Evolutionary conservation across 305 asterid genomes (phyloP), one percentile per base, ranked within the genome.

Genomic region (Lippia alba): DNA sequence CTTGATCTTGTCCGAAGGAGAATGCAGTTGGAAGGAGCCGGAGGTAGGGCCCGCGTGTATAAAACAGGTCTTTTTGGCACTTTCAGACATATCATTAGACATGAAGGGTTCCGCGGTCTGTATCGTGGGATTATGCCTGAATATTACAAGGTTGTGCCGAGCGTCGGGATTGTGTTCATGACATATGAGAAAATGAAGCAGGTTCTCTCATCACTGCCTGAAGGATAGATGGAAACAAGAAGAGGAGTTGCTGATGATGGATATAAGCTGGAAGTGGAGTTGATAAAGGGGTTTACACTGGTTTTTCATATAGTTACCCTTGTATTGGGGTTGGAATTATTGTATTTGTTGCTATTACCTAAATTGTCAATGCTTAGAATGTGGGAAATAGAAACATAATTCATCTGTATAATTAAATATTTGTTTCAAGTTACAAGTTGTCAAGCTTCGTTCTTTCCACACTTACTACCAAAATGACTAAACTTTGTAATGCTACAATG

Each of bases 11-110:
- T 88, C 82, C 85, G 96, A 80, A 78, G 96, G 67, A 74, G 97
- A 67, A 89, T 87, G 91, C 97, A 91, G 79, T 78, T 91, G 87
- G 96, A 91, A 87, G 96, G 96, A 74, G 97, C 93, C 3, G 95
- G 91, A 60, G 96, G 96, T 44, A 79, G 90, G 62, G 87, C 90
- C 16, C 89, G 77, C 40, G 87, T 91, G 32, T 91, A 91, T 55
- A 80, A 75, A 70, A 73, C 86, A 1, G 96, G 95, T 33, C 73
- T 91, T 53, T 66, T 84, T 15, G 96, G 93, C 20, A 75, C 96
- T 18, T 62, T 91, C 41, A 79, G 78, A 73, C 88, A 86, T 71
- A 89, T 91, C 57, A 65, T 83, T 67, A 72, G 66, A 45, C 69
- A 75, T 17, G 96, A 89, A 81, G 94, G 97, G 41, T 49, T 83